Evolutionary conservation across 176 grass and related monocot genomes (phyloP).

Genomic region (Triticum timopheevii): DNA sequence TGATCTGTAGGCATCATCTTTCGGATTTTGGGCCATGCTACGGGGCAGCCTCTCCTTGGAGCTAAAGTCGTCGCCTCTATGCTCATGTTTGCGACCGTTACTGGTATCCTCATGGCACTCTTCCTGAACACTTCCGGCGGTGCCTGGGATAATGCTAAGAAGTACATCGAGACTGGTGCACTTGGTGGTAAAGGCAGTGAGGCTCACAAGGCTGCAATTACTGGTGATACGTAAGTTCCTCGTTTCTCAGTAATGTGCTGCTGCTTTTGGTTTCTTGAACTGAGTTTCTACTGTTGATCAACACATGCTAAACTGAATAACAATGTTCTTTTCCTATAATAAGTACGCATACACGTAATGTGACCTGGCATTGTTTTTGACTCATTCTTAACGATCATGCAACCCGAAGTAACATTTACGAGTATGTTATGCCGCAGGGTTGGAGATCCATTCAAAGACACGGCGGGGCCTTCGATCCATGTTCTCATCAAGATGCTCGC

Average conservation of each 20-base stretch:
- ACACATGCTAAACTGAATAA: neutral
- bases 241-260: constrained; percentile 30
- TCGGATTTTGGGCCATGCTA: constrained; percentile 76
- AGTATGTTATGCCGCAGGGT: constrained; percentile 56
- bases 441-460: constrained; percentile 99
- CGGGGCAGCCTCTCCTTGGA: constrained; percentile 77
- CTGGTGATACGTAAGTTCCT: constrained; percentile 94
- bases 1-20: constrained; percentile 72
- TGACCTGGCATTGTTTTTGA: neutral
- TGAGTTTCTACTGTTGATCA: neutral
- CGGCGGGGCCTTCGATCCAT: constrained; percentile 82
- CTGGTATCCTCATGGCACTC: constrained; percentile 97
- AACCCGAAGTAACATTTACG: neutral
- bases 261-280: neutral
- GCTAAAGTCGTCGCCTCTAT: constrained; percentile 95
- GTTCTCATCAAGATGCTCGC: constrained; percentile 99
- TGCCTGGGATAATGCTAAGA: constrained; percentile 99
- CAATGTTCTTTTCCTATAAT: neutral
- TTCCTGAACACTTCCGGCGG: constrained; percentile 97
- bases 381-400: neutral
- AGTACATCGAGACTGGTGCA: constrained; percentile 97
- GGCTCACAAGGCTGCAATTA: constrained; percentile 88
- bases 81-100: constrained; percentile 95
- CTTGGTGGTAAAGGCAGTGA: constrained; percentile 98
- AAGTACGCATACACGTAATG: neutral